Percentiles rank a stretch among this genome's conserved stretches.
phyloP scores from a whole-genome alignment of 352 stramenopile species.

The Pythium grandisporangium region DNA sequence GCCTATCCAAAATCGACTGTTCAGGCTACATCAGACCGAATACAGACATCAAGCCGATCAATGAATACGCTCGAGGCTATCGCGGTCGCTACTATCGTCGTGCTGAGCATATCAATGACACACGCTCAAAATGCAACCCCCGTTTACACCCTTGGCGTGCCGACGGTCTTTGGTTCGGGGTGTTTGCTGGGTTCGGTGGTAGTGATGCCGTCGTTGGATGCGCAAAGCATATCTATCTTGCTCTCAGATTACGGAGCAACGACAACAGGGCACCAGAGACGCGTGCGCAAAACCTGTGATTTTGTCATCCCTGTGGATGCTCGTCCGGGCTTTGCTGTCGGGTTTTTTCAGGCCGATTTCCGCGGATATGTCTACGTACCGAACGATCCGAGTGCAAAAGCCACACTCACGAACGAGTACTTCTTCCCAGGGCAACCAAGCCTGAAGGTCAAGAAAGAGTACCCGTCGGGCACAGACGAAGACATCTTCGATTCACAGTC shows the following conservation, averaged over 20 bases:
- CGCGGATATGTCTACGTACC: constrained; percentile 24
- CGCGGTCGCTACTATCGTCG: too few species aligned
- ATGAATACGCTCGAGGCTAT: too few species aligned
- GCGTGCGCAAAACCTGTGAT: constrained; percentile 12
- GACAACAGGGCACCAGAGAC: not conserved
- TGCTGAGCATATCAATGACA: too few species aligned
- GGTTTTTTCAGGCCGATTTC: constrained; percentile 26
- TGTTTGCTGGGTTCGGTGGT: constrained; percentile 6
- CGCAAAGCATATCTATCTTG: constrained; percentile 17
- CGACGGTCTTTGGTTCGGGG: constrained; percentile 13
- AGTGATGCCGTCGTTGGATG: constrained; percentile 5
- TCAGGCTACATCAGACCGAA: too few species aligned
- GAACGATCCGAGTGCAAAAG: not conserved
- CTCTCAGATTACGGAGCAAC: constrained; percentile 12
- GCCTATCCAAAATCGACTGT: too few species aligned
- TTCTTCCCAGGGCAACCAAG: constrained; percentile 22
- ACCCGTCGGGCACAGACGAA: constrained; percentile 5
- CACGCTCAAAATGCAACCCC: not conserved
- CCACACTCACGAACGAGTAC: constrained; percentile 17
- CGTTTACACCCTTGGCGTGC: constrained; percentile 8
- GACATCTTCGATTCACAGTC: constrained; percentile 16
- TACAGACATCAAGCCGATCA: too few species aligned
- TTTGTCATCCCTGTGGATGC: constrained; percentile 18
- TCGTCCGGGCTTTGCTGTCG: constrained; percentile 9
- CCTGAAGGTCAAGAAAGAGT: constrained; percentile 4